Evolutionary conservation across 768 basidiomycete species (phyloP).

Genomic region (Tricholoma terreum): DNA sequence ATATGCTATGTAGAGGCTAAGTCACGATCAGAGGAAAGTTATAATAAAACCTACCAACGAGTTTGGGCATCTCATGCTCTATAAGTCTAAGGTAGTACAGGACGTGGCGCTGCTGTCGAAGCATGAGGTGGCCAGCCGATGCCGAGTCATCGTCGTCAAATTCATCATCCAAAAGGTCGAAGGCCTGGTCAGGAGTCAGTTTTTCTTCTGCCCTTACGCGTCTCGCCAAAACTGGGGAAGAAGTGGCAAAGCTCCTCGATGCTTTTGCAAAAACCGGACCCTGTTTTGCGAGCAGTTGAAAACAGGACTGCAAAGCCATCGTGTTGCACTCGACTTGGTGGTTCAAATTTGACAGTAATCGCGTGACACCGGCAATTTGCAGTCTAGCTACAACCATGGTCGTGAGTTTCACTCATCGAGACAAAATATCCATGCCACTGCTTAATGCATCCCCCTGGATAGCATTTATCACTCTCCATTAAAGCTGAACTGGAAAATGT

Average conservation of each 20-base stretch:
- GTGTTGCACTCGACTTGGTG: neutral
- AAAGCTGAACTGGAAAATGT: slow-evolving; percentile 82
- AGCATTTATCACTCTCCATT: slow-evolving; percentile 66
- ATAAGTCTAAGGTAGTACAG: slow-evolving; percentile 81
- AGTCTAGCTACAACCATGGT: slow-evolving; percentile 37
- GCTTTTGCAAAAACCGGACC: neutral
- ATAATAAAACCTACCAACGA: slow-evolving; percentile 52
- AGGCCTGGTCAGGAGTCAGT: slow-evolving; percentile 36
- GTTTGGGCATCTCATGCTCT: slow-evolving; percentile 84
- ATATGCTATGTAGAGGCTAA: slow-evolving; percentile 50
- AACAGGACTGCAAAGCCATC: neutral
- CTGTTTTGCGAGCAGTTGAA: neutral
- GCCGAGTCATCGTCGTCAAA: slow-evolving; percentile 62
- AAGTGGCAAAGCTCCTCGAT: slow-evolving; percentile 21
- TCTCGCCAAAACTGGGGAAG: slow-evolving; percentile 29
- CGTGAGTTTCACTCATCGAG: slow-evolving; percentile 34
- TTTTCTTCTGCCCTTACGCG: slow-evolving; percentile 40
- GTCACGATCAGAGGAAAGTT: slow-evolving; percentile 2
- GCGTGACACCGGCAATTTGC: too few relatives aligned
- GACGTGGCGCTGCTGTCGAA: slow-evolving; percentile 71
- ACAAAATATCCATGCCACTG: slow-evolving; percentile 3
- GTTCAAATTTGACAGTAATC: too few relatives aligned
- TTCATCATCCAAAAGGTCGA: slow-evolving; percentile 43
- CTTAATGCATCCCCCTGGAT: slow-evolving; percentile 9
- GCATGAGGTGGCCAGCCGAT: slow-evolving; percentile 64